A percentile compares a stretch with the other conserved stretches of the same genome.
Evolutionary conservation across 2,329 filamentous ascomycete genomes (phyloP).

Genomic region (Hymenoscyphus albidus): DNA sequence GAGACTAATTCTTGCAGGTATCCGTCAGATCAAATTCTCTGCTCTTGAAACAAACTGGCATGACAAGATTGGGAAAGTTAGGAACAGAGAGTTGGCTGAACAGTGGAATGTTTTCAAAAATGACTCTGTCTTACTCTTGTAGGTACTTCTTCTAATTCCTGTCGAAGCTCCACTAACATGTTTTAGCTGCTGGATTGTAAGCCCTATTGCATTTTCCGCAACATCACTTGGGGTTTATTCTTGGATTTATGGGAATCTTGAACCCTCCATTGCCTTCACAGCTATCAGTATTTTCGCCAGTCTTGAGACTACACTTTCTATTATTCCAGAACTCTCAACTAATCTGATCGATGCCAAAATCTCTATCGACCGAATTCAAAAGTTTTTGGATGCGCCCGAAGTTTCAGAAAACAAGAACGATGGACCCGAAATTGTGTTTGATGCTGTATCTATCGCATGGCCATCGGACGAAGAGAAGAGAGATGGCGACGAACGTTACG

Average conservation of each 20-base stretch:
- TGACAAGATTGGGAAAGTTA: constrained; percentile 59
- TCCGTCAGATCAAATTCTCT: constrained; percentile 81
- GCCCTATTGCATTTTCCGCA: constrained; percentile 69
- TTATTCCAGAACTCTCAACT: constrained; percentile 70
- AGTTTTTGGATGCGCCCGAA: constrained; percentile 66
- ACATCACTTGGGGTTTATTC: constrained; percentile 68
- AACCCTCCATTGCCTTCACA: constrained; percentile 74
- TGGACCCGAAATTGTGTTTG: constrained; percentile 59
- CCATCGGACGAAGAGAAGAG: constrained; percentile 62
- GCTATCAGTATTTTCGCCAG: constrained; percentile 69
- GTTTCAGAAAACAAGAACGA: constrained; percentile 50
- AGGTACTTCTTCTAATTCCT: constrained; percentile 5
- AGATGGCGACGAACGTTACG: constrained; percentile 57
- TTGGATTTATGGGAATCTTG: constrained; percentile 56
- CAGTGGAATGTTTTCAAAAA: constrained; percentile 55
- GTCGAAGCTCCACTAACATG: constrained; percentile 7
- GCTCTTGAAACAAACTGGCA: constrained; percentile 74
- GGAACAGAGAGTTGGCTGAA: constrained; percentile 62
- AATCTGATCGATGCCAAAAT: constrained; percentile 68
- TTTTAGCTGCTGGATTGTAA: constrained; percentile 63
- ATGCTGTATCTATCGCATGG: constrained; percentile 69
- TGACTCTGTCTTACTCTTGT: constrained; percentile 57
- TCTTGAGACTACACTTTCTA: constrained; percentile 67
- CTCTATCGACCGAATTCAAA: constrained; percentile 68
- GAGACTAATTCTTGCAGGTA: constrained; percentile 35